These are phyloP conservation scores for Mucor piriformis DNA, from an alignment of 371 early-diverging fungal genomes.

Conservation along the genomic window DNA sequence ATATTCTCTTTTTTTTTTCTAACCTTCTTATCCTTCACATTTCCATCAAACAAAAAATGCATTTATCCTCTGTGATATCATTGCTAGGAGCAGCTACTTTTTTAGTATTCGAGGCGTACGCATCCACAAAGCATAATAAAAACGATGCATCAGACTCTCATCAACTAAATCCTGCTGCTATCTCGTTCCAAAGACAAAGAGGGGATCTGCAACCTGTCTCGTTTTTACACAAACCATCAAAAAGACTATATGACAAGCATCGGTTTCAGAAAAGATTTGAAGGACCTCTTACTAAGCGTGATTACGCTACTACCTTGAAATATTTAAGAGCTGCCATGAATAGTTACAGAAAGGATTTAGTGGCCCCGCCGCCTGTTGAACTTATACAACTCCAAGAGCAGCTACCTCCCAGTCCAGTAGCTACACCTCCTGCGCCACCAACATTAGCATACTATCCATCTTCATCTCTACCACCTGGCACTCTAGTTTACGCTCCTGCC, in stretches of 20 bases:
- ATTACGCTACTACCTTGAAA: constrained; percentile 6
- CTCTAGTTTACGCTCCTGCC: too few species aligned
- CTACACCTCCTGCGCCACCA: neutral
- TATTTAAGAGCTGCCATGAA: constrained; percentile 9
- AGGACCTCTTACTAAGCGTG: neutral
- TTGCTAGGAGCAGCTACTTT: neutral
- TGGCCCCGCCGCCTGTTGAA: neutral
- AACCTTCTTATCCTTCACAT: neutral
- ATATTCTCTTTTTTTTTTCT: neutral
- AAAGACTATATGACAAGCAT: neutral
- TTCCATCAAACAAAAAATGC: neutral
- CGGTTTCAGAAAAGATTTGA: neutral
- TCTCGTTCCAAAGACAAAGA: neutral
- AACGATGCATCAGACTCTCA: neutral
- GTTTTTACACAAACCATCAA: neutral
- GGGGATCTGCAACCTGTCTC: neutral
- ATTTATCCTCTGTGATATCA: neutral
- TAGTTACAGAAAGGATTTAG: constrained; percentile 1
- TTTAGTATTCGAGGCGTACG: neutral
- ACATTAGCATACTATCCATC: too few species aligned
- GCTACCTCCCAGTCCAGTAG: neutral
- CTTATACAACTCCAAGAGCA: constrained; percentile 2
- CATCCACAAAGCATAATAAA: neutral
- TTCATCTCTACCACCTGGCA: neutral
- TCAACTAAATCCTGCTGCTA: neutral